These are phyloP conservation scores for Pterocarpus santalinus DNA, from an alignment of 306 rosid genomes.

Conservation along the genomic window DNA sequence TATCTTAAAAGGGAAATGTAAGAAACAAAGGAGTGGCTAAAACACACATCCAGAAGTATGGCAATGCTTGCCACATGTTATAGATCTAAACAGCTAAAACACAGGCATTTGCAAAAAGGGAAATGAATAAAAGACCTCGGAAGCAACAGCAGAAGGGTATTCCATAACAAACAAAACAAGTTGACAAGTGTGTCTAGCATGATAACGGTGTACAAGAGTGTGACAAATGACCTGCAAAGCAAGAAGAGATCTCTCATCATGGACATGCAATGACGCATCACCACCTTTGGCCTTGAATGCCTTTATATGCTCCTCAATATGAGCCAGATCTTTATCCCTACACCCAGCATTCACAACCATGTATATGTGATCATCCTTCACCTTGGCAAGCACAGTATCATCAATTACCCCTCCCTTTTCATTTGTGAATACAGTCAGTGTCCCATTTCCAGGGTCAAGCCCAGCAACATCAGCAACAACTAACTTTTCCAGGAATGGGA, in stretches of 20 bases:
- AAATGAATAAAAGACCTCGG: not conserved
- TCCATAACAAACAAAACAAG: no score
- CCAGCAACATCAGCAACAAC: conserved; percentile 90
- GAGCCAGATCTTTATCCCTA: conserved; percentile 91
- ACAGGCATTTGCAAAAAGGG: not conserved
- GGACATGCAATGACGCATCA: conserved; percentile 91
- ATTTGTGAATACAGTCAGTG: conserved; percentile 86
- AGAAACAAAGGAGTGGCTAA: no score
- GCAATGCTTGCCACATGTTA: not conserved
- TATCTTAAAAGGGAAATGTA: no score
- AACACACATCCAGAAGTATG: no score
- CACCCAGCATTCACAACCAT: conserved; percentile 95
- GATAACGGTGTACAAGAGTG: not conserved
- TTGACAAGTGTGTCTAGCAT: no score
- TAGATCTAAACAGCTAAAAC: not conserved
- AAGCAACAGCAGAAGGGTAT: no score
- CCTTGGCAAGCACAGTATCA: conserved; percentile 90
- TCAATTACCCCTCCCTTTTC: conserved; percentile 93
- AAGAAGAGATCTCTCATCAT: conserved; percentile 92
- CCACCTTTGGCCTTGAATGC: conserved; percentile 93
- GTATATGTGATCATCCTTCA: conserved; percentile 76
- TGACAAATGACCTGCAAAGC: conserved; percentile 75
- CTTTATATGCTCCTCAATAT: conserved; percentile 88
- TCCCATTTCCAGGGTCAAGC: conserved; percentile 79
- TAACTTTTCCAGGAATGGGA: conserved; percentile 81